Conservation (phyloP, 202 grass and related monocot species). For the Cymbopogon flexuosus region DNA sequence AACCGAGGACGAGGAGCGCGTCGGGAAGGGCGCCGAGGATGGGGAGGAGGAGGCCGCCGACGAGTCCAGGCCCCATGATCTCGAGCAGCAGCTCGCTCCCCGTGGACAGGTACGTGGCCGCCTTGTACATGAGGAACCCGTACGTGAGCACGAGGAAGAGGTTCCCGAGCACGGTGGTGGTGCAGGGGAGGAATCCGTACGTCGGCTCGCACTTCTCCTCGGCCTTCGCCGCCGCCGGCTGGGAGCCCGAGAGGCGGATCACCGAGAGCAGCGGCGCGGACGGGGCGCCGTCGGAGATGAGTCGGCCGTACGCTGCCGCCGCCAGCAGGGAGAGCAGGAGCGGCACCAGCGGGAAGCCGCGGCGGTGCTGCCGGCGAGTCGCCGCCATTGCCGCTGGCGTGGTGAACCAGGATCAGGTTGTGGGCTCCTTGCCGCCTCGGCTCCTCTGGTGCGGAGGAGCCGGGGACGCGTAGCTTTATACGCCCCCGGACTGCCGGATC, state of each 20-base stretch:
- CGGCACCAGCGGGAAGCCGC: constrained; percentile 37
- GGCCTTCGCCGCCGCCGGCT: background rate
- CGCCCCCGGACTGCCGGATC: background rate
- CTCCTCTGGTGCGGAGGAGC: background rate
- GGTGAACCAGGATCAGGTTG: background rate
- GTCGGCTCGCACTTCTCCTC: constrained; percentile 66
- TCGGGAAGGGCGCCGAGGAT: constrained; percentile 95
- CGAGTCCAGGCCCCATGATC: constrained; percentile 88
- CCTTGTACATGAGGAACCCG: constrained; percentile 92
- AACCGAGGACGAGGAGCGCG: constrained; percentile 72
- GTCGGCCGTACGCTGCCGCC: constrained; percentile 31
- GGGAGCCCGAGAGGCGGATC: constrained; percentile 31
- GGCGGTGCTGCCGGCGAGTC: constrained; percentile 40
- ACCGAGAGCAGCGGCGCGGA: constrained; percentile 5
- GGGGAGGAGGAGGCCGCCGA: constrained; percentile 89
- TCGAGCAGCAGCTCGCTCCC: constrained; percentile 88
- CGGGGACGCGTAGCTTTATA: constrained; percentile 42
- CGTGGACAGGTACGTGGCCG: constrained; percentile 69
- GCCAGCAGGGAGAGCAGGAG: constrained; percentile 41
- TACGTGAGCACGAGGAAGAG: constrained; percentile 71
- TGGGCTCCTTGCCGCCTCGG: background rate
- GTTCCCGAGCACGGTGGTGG: constrained; percentile 75
- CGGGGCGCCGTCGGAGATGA: constrained; percentile 66
- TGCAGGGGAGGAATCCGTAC: constrained; percentile 87
- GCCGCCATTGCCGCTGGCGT: constrained; percentile 49